These are phyloP conservation scores for Epichloe uncinata DNA, from an alignment of 2,329 filamentous ascomycete genomes.

Conservation along the genomic window DNA sequence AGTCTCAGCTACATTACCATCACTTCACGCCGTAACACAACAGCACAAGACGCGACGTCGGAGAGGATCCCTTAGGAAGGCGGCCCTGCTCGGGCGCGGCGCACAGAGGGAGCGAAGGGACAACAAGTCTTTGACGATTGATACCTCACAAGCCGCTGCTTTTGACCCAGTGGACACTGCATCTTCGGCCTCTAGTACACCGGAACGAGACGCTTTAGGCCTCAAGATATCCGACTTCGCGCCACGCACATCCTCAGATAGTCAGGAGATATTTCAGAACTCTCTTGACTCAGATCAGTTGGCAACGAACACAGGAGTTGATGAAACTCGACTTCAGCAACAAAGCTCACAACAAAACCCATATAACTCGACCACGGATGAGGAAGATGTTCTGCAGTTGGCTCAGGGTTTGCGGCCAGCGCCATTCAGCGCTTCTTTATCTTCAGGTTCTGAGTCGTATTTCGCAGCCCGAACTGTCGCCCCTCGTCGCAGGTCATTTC, in stretches of 20 bases:
- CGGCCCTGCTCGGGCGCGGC: constrained; percentile 66
- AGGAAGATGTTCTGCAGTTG: constrained; percentile 64
- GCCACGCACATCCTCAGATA: constrained; percentile 33
- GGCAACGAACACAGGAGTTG: constrained; percentile 8
- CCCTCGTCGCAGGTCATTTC: constrained; percentile 33
- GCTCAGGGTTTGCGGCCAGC: constrained; percentile 31
- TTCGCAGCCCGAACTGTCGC: constrained; percentile 32
- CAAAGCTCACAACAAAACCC: constrained; percentile 19
- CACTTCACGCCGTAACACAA: constrained; percentile 16
- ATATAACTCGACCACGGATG: constrained; percentile 58
- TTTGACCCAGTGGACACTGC: constrained; percentile 10
- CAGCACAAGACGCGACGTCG: constrained; percentile 49
- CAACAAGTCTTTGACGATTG: constrained; percentile 30
- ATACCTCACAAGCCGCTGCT: constrained; percentile 21
- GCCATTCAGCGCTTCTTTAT: constrained; percentile 29
- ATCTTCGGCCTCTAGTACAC: constrained; percentile 10
- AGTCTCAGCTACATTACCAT: constrained; percentile 16
- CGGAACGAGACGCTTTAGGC: constrained; percentile 25
- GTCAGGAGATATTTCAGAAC: constrained; percentile 25
- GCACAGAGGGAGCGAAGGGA: constrained; percentile 47
- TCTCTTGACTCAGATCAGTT: constrained; percentile 9
- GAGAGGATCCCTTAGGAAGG: constrained; percentile 77
- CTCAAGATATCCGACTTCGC: constrained; percentile 34
- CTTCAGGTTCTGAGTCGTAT: constrained; percentile 51
- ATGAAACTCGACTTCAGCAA: constrained; percentile 7